Conservation (phyloP, 2,329 filamentous ascomycete species). For the Parafenestella ontariensis region DNA sequence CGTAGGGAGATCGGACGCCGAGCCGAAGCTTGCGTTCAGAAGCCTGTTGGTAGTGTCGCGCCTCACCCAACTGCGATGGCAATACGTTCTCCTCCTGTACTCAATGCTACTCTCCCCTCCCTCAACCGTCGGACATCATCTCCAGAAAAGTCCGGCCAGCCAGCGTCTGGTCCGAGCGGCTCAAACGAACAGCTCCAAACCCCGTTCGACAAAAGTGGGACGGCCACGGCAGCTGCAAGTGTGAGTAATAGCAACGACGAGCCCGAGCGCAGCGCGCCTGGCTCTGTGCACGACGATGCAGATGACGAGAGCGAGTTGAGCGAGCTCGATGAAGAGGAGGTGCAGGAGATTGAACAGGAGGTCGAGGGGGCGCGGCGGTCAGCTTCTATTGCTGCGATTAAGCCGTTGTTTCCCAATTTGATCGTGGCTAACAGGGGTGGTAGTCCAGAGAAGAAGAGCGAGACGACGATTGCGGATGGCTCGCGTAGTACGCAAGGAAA, state of each 20-base stretch:
- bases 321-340: conserved; percentile 56
- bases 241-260: conserved; percentile 41
- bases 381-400: conserved; percentile 22
- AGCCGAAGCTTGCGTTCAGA: conserved; percentile 63
- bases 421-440: conserved; percentile 19
- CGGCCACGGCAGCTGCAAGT: conserved; percentile 49
- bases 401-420: conserved; percentile 38
- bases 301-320: conserved; percentile 64
- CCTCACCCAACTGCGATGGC: conserved; percentile 38
- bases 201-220: conserved; percentile 41
- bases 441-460: conserved; percentile 1
- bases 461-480: neutral
- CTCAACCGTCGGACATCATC: conserved; percentile 17
- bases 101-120: conserved; percentile 22
- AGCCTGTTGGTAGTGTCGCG: conserved; percentile 43
- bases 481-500: neutral
- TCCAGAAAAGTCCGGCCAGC: conserved; percentile 24
- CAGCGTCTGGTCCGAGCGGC: conserved; percentile 2
- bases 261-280: conserved; percentile 60
- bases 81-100: conserved; percentile 41
- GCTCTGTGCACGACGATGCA: conserved; percentile 61
- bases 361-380: conserved; percentile 20
- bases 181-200: conserved; percentile 22
- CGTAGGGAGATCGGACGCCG: conserved; percentile 65
- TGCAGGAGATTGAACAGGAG: conserved; percentile 42